A percentile compares a stretch with the other conserved stretches of the same genome.
These are phyloP conservation scores for Cetradonia linearis DNA, from an alignment of 495 filamentous ascomycete genomes.

Conservation along the genomic window DNA sequence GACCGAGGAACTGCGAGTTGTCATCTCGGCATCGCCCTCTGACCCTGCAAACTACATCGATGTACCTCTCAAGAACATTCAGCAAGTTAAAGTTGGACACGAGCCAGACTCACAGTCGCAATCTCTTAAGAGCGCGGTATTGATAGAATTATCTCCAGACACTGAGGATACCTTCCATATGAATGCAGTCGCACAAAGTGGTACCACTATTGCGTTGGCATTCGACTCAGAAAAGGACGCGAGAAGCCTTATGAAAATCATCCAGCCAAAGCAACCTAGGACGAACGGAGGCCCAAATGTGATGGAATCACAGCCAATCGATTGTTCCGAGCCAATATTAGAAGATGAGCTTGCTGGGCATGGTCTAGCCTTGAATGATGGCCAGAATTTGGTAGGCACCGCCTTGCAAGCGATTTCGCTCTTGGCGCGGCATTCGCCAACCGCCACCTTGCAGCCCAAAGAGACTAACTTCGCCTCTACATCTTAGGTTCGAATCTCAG, in stretches of 20 bases:
- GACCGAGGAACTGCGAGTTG: constrained; percentile 17
- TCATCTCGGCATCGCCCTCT: constrained; percentile 13
- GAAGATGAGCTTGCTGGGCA: background rate
- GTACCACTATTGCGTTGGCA: background rate
- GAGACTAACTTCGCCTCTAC: background rate
- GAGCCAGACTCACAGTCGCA: background rate
- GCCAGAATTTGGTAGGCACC: background rate
- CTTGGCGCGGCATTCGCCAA: background rate
- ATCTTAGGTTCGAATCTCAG: background rate
- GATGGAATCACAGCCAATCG: background rate
- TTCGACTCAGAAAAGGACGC: constrained; percentile 4
- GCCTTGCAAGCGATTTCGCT: background rate
- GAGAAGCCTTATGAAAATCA: background rate
- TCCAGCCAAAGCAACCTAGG: background rate
- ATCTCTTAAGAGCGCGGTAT: background rate
- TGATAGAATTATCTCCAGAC: background rate
- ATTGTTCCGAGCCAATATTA: background rate
- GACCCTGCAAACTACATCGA: constrained; percentile 20
- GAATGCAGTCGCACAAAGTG: background rate
- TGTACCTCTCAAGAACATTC: constrained; percentile 15
- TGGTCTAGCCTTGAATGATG: background rate
- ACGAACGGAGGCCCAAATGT: too few species aligned
- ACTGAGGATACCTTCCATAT: background rate
- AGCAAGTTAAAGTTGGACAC: background rate
- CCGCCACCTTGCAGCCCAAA: background rate